Base-by-base conservation (phyloP, 164 flowering plant species). In the Brasenia schreberi region DNA sequence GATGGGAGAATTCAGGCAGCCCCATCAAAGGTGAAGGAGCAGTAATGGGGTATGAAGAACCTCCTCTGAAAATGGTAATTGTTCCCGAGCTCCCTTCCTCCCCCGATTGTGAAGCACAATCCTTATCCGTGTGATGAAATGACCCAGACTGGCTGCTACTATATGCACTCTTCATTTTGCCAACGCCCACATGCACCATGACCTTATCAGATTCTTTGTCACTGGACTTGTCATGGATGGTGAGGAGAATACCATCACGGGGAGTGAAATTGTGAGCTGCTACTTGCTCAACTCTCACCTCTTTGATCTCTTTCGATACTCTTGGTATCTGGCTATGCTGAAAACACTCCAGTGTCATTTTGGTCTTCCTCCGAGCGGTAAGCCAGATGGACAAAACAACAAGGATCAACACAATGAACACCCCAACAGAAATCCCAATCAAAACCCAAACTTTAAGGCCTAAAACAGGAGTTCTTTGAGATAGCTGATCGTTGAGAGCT, bases 1-100 rank as follows among this genome's bases (percentile, higher is more conserved):
- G 84, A 71, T 84, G 97, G 56, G 97, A 91, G 66, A 89, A 82
- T 67, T 91, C 96, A 12, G 97, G 94, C 66, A 87, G 77, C 11
- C 92, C 97, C 49, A 74, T 72, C 59, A 85, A 73, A 64, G 95
- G 92, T 42, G 97, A 92, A 65, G 88, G 80, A 7, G 79, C 84
- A 68, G 78, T 76, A 45, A 77, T 65, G 10, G 82, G 84, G 71
- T 82, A 75, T 42, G 82, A 76, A 64, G 89, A 70, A 58, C 76
- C 78, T 52, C 84, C 77, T 61, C 71, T 76, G 65, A 72, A 71
- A 3, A 65, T 67, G 18, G 74, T n/a, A 71, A 68, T 69, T 56
- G 73, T 63, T 5, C 82, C 76, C 7, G 73, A 68, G 60, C 71
- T 65, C 18, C 81, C 85, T 18, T 80, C 85, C 65, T 85, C 91